Evolutionary conservation across 2,329 filamentous ascomycete genomes (phyloP).

Genomic region (Zelopaecilomyces penicillatus): DNA sequence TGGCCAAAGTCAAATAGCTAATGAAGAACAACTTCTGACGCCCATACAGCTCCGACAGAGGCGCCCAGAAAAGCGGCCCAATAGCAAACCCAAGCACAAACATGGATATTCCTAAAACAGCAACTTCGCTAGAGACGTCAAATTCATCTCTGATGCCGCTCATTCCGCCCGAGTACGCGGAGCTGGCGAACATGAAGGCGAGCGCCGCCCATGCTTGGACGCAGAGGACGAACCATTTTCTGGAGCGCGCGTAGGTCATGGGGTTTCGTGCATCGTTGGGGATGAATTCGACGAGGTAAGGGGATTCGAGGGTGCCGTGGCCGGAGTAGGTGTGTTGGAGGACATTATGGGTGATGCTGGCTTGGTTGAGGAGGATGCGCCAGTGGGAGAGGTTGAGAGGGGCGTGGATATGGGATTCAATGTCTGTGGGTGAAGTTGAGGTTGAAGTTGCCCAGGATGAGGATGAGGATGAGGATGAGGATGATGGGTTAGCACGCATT

Average conservation of each 20-base stretch:
- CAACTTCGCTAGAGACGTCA: constrained; percentile 55
- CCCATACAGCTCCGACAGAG: constrained; percentile 50
- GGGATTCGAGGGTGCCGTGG: constrained; percentile 53
- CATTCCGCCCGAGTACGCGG: constrained; percentile 49
- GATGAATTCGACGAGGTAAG: constrained; percentile 56
- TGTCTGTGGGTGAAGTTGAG: constrained; percentile 29
- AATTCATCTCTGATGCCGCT: constrained; percentile 60
- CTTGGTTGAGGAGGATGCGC: constrained; percentile 41
- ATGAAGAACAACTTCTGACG: constrained; percentile 44
- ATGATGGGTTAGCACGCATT: too few species aligned
- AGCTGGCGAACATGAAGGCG: constrained; percentile 55
- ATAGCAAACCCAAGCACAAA: constrained; percentile 50
- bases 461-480: constrained; percentile 10
- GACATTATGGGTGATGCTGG: constrained; percentile 43
- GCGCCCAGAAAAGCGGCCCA: constrained; percentile 52
- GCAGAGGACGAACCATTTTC: constrained; percentile 56
- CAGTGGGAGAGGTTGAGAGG: constrained; percentile 8
- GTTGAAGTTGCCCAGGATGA: constrained; percentile 16
- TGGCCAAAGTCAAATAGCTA: constrained; percentile 42
- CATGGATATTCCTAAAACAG: constrained; percentile 57
- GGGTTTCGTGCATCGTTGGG: constrained; percentile 57
- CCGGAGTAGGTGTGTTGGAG: constrained; percentile 43
- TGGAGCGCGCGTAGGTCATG: constrained; percentile 41
- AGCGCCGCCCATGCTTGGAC: constrained; percentile 54
- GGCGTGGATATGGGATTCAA: constrained; percentile 30